Conservation (phyloP, 106 monocot genomes). For the Iris macrosiphon region DNA sequence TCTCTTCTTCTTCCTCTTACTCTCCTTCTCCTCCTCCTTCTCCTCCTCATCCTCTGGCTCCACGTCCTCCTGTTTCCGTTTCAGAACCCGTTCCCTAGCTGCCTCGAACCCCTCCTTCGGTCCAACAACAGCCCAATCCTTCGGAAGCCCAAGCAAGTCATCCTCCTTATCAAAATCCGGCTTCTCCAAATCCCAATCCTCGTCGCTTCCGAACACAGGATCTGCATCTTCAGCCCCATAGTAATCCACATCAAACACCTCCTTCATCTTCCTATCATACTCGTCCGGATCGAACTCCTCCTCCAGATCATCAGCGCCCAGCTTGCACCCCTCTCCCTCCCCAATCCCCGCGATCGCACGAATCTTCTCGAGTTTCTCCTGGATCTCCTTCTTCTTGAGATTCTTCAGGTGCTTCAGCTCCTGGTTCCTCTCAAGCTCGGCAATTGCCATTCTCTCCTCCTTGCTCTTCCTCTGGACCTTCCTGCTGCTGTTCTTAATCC, state of each 20-base stretch:
- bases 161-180: conserved; percentile 95
- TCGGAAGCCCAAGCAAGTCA: conserved; percentile 74
- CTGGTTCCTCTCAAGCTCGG: conserved; percentile 75
- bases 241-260: conserved; percentile 57
- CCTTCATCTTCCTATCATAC: conserved; percentile 85
- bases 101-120: conserved; percentile 38
- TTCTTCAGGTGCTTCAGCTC: conserved; percentile 94
- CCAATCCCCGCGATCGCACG: conserved; percentile 61
- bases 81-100: conserved; percentile 27
- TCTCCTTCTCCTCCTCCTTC: conserved; percentile 18
- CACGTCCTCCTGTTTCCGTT: conserved; percentile 13
- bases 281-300: conserved; percentile 92
- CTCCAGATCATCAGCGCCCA: conserved; percentile 61
- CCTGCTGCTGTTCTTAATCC: conserved; percentile 81
- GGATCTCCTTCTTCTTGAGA: conserved; percentile 97
- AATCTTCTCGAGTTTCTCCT: conserved; percentile 82
- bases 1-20: conserved; percentile 29
- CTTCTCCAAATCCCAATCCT: conserved; percentile 59
- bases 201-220: conserved; percentile 70
- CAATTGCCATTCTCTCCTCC: conserved; percentile 81
- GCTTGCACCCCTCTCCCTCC: conserved; percentile 24
- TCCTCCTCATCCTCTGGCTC: conserved; percentile 20
- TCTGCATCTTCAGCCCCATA: conserved; percentile 71
- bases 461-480: conserved; percentile 87
- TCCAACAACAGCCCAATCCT: conserved; percentile 46